Evolutionary conservation across 176 grass and related monocot species (phyloP), one percentile per base, ranked within the genome.

Genomic region (Pontederia crassipes): DNA sequence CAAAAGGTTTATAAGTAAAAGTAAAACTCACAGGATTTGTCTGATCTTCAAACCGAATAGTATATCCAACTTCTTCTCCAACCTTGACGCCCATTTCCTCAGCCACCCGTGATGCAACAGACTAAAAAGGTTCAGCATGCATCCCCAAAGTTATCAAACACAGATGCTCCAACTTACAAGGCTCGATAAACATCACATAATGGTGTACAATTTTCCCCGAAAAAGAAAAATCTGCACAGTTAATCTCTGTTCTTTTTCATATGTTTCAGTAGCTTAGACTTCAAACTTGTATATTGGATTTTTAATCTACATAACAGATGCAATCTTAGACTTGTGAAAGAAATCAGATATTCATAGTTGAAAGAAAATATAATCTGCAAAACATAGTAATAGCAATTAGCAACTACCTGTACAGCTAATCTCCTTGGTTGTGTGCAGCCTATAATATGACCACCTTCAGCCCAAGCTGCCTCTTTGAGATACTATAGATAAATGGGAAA

Each of bases 41-140:
- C 75, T 85, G 75, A 77, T 97, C 86, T 75, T 97, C 92, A 74
- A 97, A 97, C 53, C 87, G 87, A 61, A 97, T 97, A 35, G 87
- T 82, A 82, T 97, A 97, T 58, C 92, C 92, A 71, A 97, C 87
- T 85, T 97, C 87, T 69, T 97, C 92, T 51, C 92, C 92, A 75
- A 97, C 81, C 46, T 80, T 88, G n/a, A 91, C 84, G 9, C 93
- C 87, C 70, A 72, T 74, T 65, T 97, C 93, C 73, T 97, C 87
- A 58, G 92, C 84, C 50, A 97, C 87, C 73, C 93, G 80, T 78
- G 81, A 90, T 60, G 84, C 87, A 81, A 97, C 84, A 24, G 71
- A 74, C 93, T 97, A 72, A 83, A 70, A 17, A 46, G 81, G 74
- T 65, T 84, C 32, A 61, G 64, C 47, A 28, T 48, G 59, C 32